These are phyloP conservation scores for Salix udensis DNA, from an alignment of 345 rosid species.

Conservation along the genomic window DNA sequence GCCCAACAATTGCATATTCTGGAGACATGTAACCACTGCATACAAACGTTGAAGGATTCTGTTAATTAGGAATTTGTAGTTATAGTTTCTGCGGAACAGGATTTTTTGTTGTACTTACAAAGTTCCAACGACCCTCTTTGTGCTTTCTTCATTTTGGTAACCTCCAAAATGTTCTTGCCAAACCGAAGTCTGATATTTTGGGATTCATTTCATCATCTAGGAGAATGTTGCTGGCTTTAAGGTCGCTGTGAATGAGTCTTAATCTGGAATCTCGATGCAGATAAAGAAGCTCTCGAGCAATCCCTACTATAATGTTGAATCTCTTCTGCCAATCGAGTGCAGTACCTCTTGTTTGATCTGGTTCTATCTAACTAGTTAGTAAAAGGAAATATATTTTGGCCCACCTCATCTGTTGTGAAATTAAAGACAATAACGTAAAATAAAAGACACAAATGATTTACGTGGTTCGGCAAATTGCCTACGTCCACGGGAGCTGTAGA, in stretches of 20 bases:
- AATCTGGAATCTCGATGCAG: slow-evolving; percentile 18
- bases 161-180: slow-evolving; percentile 17
- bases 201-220: slow-evolving; percentile 16
- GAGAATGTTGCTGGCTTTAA: slow-evolving; percentile 15
- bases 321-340: slow-evolving; percentile 13
- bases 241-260: slow-evolving; percentile 6
- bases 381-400: background rate
- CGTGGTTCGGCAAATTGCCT: too few relatives aligned
- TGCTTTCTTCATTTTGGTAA: slow-evolving; percentile 8
- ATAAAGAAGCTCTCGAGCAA: slow-evolving; percentile 17
- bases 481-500: too few relatives aligned
- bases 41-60: background rate
- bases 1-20: slow-evolving; percentile 15
- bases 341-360: slow-evolving; percentile 11
- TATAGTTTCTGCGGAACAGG: background rate
- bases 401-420: too few relatives aligned
- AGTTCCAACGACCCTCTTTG: slow-evolving; percentile 5
- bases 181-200: slow-evolving; percentile 18
- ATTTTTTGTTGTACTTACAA: background rate
- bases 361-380: background rate
- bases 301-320: slow-evolving; percentile 7
- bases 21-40: slow-evolving; percentile 14
- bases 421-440: too few relatives aligned
- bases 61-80: background rate
- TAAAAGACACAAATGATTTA: too few relatives aligned